Evolutionary conservation across 2,329 filamentous ascomycete species (phyloP), one percentile per base, ranked within the genome.

Genomic region (Teratosphaeria nubilosa): DNA sequence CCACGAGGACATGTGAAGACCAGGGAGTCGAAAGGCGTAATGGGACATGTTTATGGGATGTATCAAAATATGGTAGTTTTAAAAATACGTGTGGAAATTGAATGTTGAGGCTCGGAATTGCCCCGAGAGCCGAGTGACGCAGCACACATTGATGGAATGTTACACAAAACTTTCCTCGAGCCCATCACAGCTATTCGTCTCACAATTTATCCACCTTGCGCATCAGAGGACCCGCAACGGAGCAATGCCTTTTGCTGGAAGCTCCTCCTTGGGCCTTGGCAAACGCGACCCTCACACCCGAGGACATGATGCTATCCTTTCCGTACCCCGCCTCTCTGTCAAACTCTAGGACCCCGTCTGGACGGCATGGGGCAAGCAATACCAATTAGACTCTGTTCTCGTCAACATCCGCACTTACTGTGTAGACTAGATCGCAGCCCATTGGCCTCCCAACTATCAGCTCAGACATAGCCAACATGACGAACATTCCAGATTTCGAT

Each of bases 401-500:
- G 16, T 41, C 13, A 14, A 14, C 16, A 5, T 14, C 11, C 34
- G 13, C 13, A n/a, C 34, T 16, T 4, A 41, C 34, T 41, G 13
- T 41, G 5, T 5, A 14, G 5, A 5, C 16, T n/a, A 41, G 11
- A 5, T 16, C 34, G 5, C 5, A 41, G 11, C 5, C 11, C 34
- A 14, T 41, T 16, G 34, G 11, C 10, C 13, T 41, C 16, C 10
- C 14, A 34, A 3, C 32, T 45, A 6, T 45, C 37, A 45, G n/a
- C 16, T 20, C 5, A 52, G 16, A 52, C 24, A 27, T 5, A 1
- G 25, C 7, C 51, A 53, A 27, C 30, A 67, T 69, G 67, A 57
- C 66, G 7, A 65, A 62, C 6, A 55, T 70, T 41, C 78, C 75
- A 6, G 60, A 70, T 25, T 78, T 77, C 55, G 71, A 75, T 56